Percentiles rank a stretch among this genome's conserved stretches.
Evolutionary conservation across 176 grass and related monocot species (phyloP).

Genomic region (Paspalum vaginatum): DNA sequence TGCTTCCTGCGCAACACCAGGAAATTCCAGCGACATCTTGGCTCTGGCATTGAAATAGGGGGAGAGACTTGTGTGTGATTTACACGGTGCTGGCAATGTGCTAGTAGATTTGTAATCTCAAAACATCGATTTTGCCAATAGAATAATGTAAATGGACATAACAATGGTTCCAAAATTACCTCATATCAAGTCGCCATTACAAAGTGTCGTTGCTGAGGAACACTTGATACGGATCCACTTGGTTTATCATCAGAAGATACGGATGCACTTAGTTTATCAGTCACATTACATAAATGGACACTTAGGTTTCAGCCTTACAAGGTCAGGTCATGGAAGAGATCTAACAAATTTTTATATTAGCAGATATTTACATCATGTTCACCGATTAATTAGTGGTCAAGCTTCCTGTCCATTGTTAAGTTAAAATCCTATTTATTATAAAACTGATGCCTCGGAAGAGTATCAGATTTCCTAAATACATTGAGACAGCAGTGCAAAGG

Average conservation of each 20-base stretch:
- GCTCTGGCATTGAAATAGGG: constrained; percentile 4
- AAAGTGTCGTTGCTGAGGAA: neutral
- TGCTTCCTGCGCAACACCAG: neutral
- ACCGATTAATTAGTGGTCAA: neutral
- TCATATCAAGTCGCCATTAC: neutral
- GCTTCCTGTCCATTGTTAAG: neutral
- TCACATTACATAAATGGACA: neutral
- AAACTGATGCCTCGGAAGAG: neutral
- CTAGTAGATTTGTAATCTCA: constrained; percentile 25
- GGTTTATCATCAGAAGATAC: neutral
- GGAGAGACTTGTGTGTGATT: constrained; percentile 8
- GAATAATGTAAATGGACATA: constrained; percentile 11
- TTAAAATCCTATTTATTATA: neutral
- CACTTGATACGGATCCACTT: neutral
- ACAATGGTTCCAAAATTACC: neutral
- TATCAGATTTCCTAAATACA: constrained; percentile 9
- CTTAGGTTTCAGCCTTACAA: neutral
- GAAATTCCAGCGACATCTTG: constrained; percentile 22
- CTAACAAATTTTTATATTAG: too few species aligned
- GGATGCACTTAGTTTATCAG: neutral
- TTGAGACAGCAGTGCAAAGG: neutral
- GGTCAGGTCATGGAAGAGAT: neutral
- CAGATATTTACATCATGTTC: too few species aligned
- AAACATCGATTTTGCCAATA: constrained; percentile 23
- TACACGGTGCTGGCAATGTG: constrained; percentile 1